Base-by-base conservation (phyloP, 2,329 filamentous ascomycete species). In the Ceratocystis destructans region DNA sequence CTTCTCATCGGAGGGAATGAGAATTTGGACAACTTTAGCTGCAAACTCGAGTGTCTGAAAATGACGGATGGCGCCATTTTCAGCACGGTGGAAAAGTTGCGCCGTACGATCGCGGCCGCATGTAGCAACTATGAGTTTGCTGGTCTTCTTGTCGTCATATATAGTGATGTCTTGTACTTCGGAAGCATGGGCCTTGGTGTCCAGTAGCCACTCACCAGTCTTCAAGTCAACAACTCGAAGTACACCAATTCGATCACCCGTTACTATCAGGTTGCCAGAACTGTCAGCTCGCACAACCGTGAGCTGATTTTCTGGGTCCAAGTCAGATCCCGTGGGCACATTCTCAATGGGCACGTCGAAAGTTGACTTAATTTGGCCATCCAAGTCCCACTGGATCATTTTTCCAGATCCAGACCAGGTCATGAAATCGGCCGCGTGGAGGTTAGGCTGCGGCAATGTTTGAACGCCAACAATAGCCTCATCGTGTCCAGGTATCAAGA, bases 31-130 rank as follows among this genome's bases (percentile, higher is more conserved):
- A 20, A 99, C 92, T 69, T 89, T 89, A 25, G 91, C 90, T 37
- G 91, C 86, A 75, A 97, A 96, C 71, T 99, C 93, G 66, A 97
- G 83, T 0, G 94, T 99, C 74, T 99, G 94, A 64, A 96, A 83
- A 67, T 96, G 83, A 67, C 88, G 83, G 74, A 95, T 87, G 2
- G 76, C 76, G 1, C 84, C 81, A 12, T 76, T 78, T 1, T 77
- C 76, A 22, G 61, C 45, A 31, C 80, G 79, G 68, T 83, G 80
- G 73, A 96, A 97, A n/a, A 99, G 78, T 74, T 99, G 94, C 0
- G 93, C 84, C n/a, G 88, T 96, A 63, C 94, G 87, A 75, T 99
- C 94, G 70, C 94, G 83, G 45, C 90, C 89, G 73, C 88, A 92
- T 10, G 87, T 91, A 20, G 89, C 93, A 70, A 97, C 80, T 59